These are phyloP conservation scores for Vaccinium macrocarpon DNA, from an alignment of 148 eudicot species.

Conservation along the genomic window DNA sequence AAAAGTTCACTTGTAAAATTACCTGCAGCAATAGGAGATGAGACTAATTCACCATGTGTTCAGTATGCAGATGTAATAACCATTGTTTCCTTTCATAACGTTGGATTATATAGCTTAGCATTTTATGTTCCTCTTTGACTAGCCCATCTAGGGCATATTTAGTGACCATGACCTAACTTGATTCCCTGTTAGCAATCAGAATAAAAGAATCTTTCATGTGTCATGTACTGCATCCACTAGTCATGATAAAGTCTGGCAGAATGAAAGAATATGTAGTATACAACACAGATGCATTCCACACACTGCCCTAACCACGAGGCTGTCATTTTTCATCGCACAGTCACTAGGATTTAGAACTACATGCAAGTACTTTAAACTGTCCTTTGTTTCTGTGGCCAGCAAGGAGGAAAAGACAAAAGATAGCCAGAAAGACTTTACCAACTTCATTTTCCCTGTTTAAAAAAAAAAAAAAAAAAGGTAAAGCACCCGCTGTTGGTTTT, in stretches of 20 bases:
- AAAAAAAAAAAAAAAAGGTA: conserved; percentile 11
- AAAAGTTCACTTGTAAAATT: neutral
- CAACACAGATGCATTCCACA: neutral
- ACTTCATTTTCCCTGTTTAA: neutral
- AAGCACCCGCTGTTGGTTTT: neutral
- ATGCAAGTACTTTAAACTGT: conserved; percentile 4
- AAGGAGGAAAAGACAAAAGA: neutral
- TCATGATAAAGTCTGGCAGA: neutral
- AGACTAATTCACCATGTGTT: neutral
- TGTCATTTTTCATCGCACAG: neutral
- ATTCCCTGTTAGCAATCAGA: neutral
- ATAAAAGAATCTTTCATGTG: conserved; percentile 5
- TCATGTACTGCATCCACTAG: neutral
- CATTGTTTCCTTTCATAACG: neutral
- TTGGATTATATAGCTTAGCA: neutral
- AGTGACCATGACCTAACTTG: neutral
- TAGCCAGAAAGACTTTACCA: neutral
- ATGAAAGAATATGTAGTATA: neutral
- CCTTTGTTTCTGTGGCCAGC: conserved; percentile 1
- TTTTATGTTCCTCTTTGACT: neutral
- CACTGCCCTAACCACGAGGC: neutral
- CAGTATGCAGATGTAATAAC: neutral
- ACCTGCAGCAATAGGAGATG: conserved; percentile 11
- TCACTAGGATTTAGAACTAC: neutral
- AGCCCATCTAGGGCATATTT: neutral